phyloP scores from a whole-genome alignment of 306 rosid genomes.

The Trifolium dubium region DNA sequence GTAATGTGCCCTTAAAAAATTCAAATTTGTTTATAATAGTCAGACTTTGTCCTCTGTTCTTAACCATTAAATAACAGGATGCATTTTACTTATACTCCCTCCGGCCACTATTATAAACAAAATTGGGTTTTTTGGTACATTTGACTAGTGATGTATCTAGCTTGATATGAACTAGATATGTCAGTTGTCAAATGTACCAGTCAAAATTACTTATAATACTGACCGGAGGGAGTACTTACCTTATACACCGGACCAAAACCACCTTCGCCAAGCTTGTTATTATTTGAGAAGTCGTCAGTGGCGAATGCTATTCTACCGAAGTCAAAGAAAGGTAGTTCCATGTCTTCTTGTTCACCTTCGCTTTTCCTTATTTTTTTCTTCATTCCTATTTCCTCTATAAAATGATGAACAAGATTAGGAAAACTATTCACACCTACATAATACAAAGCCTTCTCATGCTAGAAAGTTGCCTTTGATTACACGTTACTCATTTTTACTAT shows the following conservation, averaged over 20 bases:
- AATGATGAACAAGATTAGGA: not conserved
- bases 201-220: too few relatives aligned
- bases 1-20: not conserved
- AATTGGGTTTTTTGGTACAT: too few relatives aligned
- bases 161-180: too few relatives aligned
- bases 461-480: too few relatives aligned
- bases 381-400: not conserved
- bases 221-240: not conserved
- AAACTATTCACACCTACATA: too few relatives aligned
- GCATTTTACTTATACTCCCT: not conserved
- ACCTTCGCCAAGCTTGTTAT: slow-evolving; percentile 5
- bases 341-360: not conserved
- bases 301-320: not conserved
- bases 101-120: too few relatives aligned
- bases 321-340: not conserved
- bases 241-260: slow-evolving; percentile 1
- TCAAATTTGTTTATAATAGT: too few relatives aligned
- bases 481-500: too few relatives aligned
- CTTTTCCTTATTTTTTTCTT: not conserved
- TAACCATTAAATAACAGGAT: not conserved
- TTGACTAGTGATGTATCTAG: too few relatives aligned
- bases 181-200: too few relatives aligned
- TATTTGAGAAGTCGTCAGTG: not conserved
- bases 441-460: not conserved
- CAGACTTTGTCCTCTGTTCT: not conserved